Evolutionary conservation across 352 stramenopile species (phyloP).

Genomic region (Pythium dissotocum): DNA sequence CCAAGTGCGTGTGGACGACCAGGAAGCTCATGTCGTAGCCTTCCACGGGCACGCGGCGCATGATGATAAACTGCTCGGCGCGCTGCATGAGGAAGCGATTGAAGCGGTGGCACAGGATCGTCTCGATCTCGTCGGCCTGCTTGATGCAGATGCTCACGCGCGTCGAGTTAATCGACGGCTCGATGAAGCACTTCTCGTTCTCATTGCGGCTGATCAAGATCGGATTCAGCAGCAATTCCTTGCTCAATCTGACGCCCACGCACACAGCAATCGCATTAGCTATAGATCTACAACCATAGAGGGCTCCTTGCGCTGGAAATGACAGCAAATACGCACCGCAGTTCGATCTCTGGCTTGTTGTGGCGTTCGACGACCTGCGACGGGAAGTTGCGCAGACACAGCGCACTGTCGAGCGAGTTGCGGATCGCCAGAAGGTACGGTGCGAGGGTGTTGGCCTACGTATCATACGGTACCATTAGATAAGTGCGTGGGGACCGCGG

Average conservation of each 20-base stretch:
- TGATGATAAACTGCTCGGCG: slow-evolving; percentile 95
- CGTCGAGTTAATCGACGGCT: slow-evolving; percentile 95
- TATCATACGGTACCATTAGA: neutral
- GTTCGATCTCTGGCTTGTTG: slow-evolving; percentile 96
- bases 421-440: slow-evolving; percentile 93
- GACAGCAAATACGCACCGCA: slow-evolving; percentile 54
- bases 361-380: slow-evolving; percentile 95
- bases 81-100: slow-evolving; percentile 96
- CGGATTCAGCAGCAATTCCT: slow-evolving; percentile 93
- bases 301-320: neutral
- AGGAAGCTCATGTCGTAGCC: slow-evolving; percentile 97
- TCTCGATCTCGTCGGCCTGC: slow-evolving; percentile 94
- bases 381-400: slow-evolving; percentile 96
- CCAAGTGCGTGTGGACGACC: slow-evolving; percentile 92
- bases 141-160: slow-evolving; percentile 96
- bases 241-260: slow-evolving; percentile 65
- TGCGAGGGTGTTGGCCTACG: slow-evolving; percentile 82
- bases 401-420: slow-evolving; percentile 89
- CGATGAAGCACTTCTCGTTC: slow-evolving; percentile 93
- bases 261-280: neutral
- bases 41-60: slow-evolving; percentile 90
- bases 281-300: neutral
- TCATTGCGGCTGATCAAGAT: slow-evolving; percentile 94
- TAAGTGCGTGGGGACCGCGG: neutral
- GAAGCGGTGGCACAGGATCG: slow-evolving; percentile 95